A percentile compares a stretch with the other conserved stretches of the same genome.
Evolutionary conservation across 1,139 yeast species (phyloP).

Genomic region (Kazachstania sp.): DNA sequence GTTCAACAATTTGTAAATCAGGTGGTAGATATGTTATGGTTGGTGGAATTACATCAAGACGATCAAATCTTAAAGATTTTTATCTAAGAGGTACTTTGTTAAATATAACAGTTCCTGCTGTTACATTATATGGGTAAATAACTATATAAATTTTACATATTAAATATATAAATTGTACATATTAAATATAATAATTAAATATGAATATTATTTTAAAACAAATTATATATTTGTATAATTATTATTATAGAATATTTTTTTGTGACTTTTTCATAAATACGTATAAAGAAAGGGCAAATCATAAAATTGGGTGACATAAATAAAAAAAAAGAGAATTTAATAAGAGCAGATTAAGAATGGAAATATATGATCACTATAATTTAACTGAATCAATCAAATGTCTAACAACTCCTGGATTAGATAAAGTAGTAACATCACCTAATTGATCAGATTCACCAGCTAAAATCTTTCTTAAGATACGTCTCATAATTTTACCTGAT

Average conservation of each 20-base stretch:
- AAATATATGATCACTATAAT: slow-evolving; percentile 9
- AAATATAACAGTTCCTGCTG: slow-evolving; percentile 3
- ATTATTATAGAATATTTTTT: too few relatives aligned
- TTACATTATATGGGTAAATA: slow-evolving; percentile 1
- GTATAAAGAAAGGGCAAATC: too few relatives aligned
- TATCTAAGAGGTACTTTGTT: slow-evolving; percentile 19
- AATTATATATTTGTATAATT: too few relatives aligned
- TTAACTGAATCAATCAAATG: slow-evolving; percentile 58
- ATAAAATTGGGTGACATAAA: neutral
- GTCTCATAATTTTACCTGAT: slow-evolving; percentile 79
- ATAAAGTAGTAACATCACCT: slow-evolving; percentile 71
- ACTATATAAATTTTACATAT: neutral
- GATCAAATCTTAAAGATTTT: slow-evolving; percentile 9
- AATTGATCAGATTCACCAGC: slow-evolving; percentile 74
- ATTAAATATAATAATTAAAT: too few relatives aligned
- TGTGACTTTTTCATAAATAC: too few relatives aligned
- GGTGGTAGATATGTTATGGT: slow-evolving; percentile 15
- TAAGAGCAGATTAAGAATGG: neutral
- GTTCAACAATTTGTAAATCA: slow-evolving; percentile 10
- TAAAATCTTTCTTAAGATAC: slow-evolving; percentile 67
- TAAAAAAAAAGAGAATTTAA: neutral
- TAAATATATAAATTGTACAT: too few relatives aligned
- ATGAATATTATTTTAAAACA: neutral
- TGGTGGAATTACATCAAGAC: slow-evolving; percentile 18
- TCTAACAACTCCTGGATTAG: slow-evolving; percentile 62